Evolutionary conservation across 2,329 filamentous ascomycete genomes (phyloP).

Genomic region (Botrytis fabae): DNA sequence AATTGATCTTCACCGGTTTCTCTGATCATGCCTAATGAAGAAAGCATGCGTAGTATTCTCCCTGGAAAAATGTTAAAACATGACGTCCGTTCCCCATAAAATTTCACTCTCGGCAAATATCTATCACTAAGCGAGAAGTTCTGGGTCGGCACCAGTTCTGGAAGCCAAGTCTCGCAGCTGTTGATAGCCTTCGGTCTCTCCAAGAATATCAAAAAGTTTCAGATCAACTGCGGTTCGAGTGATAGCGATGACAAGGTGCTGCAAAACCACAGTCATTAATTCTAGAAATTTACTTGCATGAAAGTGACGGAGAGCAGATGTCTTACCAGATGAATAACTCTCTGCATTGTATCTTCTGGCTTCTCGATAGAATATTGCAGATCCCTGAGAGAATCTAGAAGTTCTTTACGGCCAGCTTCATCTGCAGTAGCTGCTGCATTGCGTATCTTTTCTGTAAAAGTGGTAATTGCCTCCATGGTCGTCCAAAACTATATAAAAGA

Average conservation of each 20-base stretch:
- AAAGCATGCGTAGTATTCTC: conserved; percentile 9
- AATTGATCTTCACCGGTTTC: not conserved
- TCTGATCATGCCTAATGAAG: conserved; percentile 3
- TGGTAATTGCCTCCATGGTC: not conserved
- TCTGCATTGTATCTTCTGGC: conserved; percentile 17
- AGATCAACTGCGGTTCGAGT: conserved; percentile 4
- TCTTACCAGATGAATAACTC: conserved; percentile 8
- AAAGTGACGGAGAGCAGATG: not conserved
- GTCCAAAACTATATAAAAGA: rapidly evolving
- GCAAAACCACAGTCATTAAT: not conserved
- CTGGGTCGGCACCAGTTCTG: not conserved
- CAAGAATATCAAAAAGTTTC: not conserved
- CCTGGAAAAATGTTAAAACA: not conserved
- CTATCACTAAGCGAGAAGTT: not conserved
- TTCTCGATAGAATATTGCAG: conserved; percentile 18
- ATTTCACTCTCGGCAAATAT: not conserved
- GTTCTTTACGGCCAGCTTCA: not conserved
- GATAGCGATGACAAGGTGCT: conserved; percentile 7
- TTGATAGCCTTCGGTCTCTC: not conserved
- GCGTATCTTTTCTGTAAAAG: not conserved
- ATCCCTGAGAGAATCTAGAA: not conserved
- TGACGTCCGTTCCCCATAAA: too few relatives aligned
- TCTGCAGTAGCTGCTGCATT: not conserved
- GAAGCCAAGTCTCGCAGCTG: not conserved
- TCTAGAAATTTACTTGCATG: not conserved